Evolutionary conservation across 768 basidiomycete genomes (phyloP).

Genomic region (Lyophyllum decastes): DNA sequence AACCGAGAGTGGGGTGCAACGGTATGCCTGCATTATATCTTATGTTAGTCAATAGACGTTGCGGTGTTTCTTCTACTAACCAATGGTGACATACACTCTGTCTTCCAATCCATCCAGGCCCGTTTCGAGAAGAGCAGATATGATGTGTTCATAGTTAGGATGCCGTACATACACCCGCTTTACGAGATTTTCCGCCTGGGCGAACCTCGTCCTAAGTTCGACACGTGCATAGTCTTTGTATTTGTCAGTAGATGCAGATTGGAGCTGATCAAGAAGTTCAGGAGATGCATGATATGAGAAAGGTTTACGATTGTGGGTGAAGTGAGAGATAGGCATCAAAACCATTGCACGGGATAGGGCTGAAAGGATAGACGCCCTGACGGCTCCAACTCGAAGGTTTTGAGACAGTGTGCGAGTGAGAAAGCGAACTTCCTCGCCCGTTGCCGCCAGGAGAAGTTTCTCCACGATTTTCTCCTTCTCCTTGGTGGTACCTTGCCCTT

Average conservation of each 20-base stretch:
- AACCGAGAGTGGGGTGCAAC: constrained; percentile 83
- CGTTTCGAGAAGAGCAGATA: constrained; percentile 55
- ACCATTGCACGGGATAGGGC: constrained; percentile 81
- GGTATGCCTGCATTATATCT: constrained; percentile 59
- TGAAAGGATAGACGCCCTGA: constrained; percentile 77
- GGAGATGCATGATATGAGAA: constrained; percentile 25
- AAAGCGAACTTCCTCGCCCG: constrained; percentile 87
- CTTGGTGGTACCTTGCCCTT: constrained; percentile 75
- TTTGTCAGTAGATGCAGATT: constrained; percentile 18
- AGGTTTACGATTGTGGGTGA: constrained; percentile 16
- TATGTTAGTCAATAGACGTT: neutral
- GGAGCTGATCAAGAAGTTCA: constrained; percentile 27
- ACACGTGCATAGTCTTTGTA: constrained; percentile 29
- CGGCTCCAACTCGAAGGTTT: constrained; percentile 87
- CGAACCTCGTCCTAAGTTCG: constrained; percentile 43
- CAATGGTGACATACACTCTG: constrained; percentile 67
- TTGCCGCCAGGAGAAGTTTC: constrained; percentile 79
- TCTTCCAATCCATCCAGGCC: constrained; percentile 63
- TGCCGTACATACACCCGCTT: constrained; percentile 77
- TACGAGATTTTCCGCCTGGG: constrained; percentile 62
- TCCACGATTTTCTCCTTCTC: constrained; percentile 80
- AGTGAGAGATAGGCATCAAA: constrained; percentile 45
- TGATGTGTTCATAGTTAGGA: constrained; percentile 75
- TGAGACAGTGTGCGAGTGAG: constrained; percentile 73
- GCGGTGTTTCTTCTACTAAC: constrained; percentile 38